Evolutionary conservation across 805 yeast species (phyloP).

Genomic region (Wickerhamiella vanderwaltii): DNA sequence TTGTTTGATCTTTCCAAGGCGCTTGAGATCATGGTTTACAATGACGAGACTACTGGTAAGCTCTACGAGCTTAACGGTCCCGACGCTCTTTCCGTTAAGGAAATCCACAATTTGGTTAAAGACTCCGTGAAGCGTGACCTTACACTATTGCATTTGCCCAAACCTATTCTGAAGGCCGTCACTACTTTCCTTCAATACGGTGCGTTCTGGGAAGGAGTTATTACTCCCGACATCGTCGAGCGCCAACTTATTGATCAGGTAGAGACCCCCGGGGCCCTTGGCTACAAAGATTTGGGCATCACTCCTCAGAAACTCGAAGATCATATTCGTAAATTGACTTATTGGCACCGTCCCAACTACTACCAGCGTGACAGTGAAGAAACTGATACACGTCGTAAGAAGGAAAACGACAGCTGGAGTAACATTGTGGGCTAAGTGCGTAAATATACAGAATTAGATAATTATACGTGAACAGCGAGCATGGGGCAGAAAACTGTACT

Average conservation of each 20-base stretch:
- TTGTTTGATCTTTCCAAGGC: slow-evolving; percentile 68
- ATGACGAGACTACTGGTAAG: slow-evolving; percentile 69
- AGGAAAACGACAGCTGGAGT: slow-evolving; percentile 22
- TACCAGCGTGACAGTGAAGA: slow-evolving; percentile 22
- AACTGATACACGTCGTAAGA: slow-evolving; percentile 21
- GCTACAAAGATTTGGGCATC: slow-evolving; percentile 63
- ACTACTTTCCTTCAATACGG: slow-evolving; percentile 30
- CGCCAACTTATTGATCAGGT: slow-evolving; percentile 58
- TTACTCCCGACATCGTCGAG: slow-evolving; percentile 62
- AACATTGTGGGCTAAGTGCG: slow-evolving; percentile 21
- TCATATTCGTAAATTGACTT: slow-evolving; percentile 25
- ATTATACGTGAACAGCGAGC: too few species aligned
- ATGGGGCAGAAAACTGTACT: too few species aligned
- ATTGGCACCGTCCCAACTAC: slow-evolving; percentile 23
- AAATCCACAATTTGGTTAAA: slow-evolving; percentile 60
- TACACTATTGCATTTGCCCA: slow-evolving; percentile 31
- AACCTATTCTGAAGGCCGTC: slow-evolving; percentile 28
- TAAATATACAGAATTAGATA: too few species aligned
- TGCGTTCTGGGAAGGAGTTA: slow-evolving; percentile 35
- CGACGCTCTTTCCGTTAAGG: slow-evolving; percentile 47
- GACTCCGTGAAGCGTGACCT: slow-evolving; percentile 40
- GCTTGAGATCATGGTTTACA: slow-evolving; percentile 64
- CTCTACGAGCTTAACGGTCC: slow-evolving; percentile 64
- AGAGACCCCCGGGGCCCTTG: slow-evolving; percentile 46
- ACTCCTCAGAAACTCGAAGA: slow-evolving; percentile 42